Evolutionary conservation across 257 asterid species (phyloP), one percentile per base, ranked within the genome.

Genomic region (Penstemon davidsonii): DNA sequence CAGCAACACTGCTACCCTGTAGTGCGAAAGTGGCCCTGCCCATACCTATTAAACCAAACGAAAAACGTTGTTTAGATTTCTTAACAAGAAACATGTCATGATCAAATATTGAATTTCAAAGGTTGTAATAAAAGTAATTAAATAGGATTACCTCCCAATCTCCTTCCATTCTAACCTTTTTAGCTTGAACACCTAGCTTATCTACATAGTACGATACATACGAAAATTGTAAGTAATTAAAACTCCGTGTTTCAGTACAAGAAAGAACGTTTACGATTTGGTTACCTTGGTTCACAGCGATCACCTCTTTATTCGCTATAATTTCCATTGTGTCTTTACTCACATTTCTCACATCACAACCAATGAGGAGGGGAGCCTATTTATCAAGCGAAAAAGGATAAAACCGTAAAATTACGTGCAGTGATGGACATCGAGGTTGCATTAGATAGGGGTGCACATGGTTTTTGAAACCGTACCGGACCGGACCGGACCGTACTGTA

Each of bases 291-390:
- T 92, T 85, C 37, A 92, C 89, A 0, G 84, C 87, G 6, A 92
- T 87, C 60, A 86, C 96, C 72, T 92, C 96, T 69, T 76, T 65
- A 68, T 92, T 92, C 33, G 81, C 69, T 67, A 92, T 80, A 36
- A 92, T 89, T 15, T 79, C 87, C 83, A 78, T 65, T 10, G 75
- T 76, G 7, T 92, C 95, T 53, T 86, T 78, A 6, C 78, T 67
- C 38, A 63, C 52, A 55, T 80, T 86, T 78, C 92, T 87, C 77
- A 92, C 87, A 68, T 92, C 98, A 69, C 96, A 89, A 15, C 98
- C 98, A 18, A 92, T 84, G 51, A 89, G 85, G 44, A 92, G 96
- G 8, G 98, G 97, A 56, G 98, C 95, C 96, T 91, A 3, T 4
- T 56, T 4, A 39, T 13, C 47, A 67, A 72, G 52, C 53, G 46